Conservation (phyloP, 345 rosid species). For the Hirschfeldia incana region DNA sequence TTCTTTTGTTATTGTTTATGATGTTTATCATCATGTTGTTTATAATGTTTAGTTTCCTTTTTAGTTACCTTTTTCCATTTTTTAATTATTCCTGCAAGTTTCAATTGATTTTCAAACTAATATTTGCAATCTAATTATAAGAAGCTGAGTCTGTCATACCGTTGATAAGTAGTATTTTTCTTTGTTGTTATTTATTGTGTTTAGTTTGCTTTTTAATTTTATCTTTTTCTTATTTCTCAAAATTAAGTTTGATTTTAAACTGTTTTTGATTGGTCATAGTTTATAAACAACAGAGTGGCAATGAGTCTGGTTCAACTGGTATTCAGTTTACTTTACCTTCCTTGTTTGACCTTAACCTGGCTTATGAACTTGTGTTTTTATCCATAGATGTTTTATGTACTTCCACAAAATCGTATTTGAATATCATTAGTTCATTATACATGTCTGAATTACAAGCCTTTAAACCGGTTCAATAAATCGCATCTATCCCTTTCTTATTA, state of each 20-base stretch:
- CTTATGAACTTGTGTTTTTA: too few relatives aligned
- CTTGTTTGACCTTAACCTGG: not conserved
- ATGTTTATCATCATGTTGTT: not conserved
- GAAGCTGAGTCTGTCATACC: not conserved
- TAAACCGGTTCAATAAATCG: too few relatives aligned
- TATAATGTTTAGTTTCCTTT: not conserved
- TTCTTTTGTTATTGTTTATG: not conserved
- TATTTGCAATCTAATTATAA: not conserved
- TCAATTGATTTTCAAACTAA: not conserved
- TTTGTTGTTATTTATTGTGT: not conserved
- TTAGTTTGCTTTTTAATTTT: not conserved
- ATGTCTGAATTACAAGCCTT: too few relatives aligned
- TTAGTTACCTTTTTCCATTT: not conserved
- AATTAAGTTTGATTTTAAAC: not conserved
- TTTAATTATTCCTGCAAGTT: not conserved
- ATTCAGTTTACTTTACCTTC: not conserved
- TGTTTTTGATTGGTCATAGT: not conserved
- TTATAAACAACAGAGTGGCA: not conserved
- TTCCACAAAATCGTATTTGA: too few relatives aligned
- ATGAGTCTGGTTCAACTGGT: not conserved
- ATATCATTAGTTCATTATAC: too few relatives aligned
- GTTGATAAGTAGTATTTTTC: too few relatives aligned
- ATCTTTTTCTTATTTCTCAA: not conserved
- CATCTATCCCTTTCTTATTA: too few relatives aligned
- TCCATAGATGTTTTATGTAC: too few relatives aligned